Conservation (phyloP, 768 basidiomycete species). For the Termitomyces sp. region DNA sequence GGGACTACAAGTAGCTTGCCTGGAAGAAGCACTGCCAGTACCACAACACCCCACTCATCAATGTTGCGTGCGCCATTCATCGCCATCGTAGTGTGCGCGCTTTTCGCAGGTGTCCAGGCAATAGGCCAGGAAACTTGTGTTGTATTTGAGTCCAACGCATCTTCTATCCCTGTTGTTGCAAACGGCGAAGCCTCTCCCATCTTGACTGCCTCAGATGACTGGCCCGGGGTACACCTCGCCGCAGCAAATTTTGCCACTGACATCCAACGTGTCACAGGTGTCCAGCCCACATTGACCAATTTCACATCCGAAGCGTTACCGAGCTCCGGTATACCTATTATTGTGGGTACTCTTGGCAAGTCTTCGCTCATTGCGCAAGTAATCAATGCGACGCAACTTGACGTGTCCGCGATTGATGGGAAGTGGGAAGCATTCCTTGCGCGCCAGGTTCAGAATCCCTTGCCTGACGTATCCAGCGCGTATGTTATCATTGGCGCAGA, state of each 20-base stretch:
- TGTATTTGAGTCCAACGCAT: slow-evolving; percentile 28
- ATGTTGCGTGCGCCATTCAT: slow-evolving; percentile 12
- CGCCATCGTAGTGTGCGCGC: slow-evolving; percentile 6
- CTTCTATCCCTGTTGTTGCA: slow-evolving; percentile 38
- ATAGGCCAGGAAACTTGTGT: slow-evolving; percentile 48
- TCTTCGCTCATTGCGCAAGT: slow-evolving; percentile 47
- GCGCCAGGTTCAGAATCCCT: slow-evolving; percentile 44
- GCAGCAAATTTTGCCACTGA: slow-evolving; percentile 56
- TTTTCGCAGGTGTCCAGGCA: slow-evolving; percentile 22
- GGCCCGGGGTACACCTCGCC: slow-evolving; percentile 58
- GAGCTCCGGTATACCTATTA: slow-evolving; percentile 37
- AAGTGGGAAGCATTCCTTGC: slow-evolving; percentile 64
- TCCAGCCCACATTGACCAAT: slow-evolving; percentile 45
- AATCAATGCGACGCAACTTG: slow-evolving; percentile 45
- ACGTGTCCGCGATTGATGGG: slow-evolving; percentile 52
- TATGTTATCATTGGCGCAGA: slow-evolving; percentile 68
- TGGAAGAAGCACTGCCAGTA: not conserved
- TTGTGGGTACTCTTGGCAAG: slow-evolving; percentile 60
- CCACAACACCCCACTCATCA: not conserved
- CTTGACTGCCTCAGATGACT: slow-evolving; percentile 49
- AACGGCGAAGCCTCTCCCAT: slow-evolving; percentile 42
- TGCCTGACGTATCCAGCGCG: slow-evolving; percentile 51
- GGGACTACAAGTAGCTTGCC: not conserved
- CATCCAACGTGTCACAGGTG: slow-evolving; percentile 53
- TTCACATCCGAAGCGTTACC: slow-evolving; percentile 31